A percentile compares a stretch with the other conserved stretches of the same genome.
Conservation (phyloP, 2,329 filamentous ascomycete genomes). For the Sordariomycetes sp. region DNA sequence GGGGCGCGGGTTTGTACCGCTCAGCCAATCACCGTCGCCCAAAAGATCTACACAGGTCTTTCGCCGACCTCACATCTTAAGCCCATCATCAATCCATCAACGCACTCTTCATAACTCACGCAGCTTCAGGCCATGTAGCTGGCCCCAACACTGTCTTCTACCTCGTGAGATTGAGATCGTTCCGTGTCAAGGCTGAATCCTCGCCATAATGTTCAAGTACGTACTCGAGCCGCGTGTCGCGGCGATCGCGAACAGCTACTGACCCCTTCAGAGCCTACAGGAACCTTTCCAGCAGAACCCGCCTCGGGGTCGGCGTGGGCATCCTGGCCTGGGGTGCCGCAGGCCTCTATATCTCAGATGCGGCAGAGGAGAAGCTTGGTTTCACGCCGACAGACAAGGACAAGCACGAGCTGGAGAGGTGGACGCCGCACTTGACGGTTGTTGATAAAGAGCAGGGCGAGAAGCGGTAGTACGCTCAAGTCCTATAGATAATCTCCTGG, state of each 20-base stretch:
- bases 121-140: too few species aligned
- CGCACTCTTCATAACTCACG: too few species aligned
- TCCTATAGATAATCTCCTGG: too few species aligned
- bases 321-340: slow-evolving; percentile 67
- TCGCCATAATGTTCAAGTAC: slow-evolving; percentile 1
- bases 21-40: too few species aligned
- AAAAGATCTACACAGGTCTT: too few species aligned
- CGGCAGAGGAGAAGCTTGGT: slow-evolving; percentile 63
- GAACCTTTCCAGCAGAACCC: slow-evolving; percentile 60
- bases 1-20: too few species aligned
- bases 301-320: slow-evolving; percentile 61
- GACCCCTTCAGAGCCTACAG: slow-evolving; percentile 52
- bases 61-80: too few species aligned
- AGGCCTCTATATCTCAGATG: slow-evolving; percentile 66
- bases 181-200: not conserved
- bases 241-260: not conserved
- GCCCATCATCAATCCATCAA: too few species aligned
- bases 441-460: too few species aligned
- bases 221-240: not conserved
- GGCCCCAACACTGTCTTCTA: too few species aligned
- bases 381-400: slow-evolving; percentile 67
- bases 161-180: too few species aligned
- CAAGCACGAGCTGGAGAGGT: slow-evolving; percentile 52
- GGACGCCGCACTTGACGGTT: slow-evolving; percentile 54
- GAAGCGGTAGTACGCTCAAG: too few species aligned